These are phyloP conservation scores for Bipolaris oryzae DNA, from an alignment of 2,329 filamentous ascomycete species.

Conservation along the genomic window DNA sequence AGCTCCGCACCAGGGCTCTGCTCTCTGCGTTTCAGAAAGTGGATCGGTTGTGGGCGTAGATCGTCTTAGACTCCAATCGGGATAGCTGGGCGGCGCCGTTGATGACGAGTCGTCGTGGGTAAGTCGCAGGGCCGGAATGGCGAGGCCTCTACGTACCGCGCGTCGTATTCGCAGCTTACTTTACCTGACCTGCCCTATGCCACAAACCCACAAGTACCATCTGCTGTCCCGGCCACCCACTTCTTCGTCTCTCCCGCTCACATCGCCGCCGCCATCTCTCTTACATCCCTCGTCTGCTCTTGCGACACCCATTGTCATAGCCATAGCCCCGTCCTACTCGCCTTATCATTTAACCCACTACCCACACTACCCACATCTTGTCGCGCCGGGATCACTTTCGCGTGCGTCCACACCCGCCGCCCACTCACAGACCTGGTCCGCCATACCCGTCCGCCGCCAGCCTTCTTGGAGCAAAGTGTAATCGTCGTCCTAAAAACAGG, in stretches of 20 bases:
- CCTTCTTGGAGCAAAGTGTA: conserved; percentile 14
- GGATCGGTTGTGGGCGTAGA: conserved; percentile 1
- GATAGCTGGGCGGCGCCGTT: conserved; percentile 6
- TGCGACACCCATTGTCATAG: conserved; percentile 5
- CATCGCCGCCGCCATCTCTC: neutral
- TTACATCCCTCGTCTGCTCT: neutral
- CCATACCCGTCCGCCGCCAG: conserved; percentile 30
- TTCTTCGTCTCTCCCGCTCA: too few relatives aligned
- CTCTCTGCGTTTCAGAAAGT: conserved; percentile 7
- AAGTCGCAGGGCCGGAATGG: neutral
- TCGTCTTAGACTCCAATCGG: conserved; percentile 11
- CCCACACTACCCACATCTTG: conserved; percentile 17
- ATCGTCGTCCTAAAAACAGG: too few relatives aligned
- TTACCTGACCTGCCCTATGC: neutral
- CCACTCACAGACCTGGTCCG: conserved; percentile 23
- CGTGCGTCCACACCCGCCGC: conserved; percentile 16
- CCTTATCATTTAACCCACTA: conserved; percentile 10
- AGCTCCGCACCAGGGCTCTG: neutral
- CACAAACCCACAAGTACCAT: too few relatives aligned
- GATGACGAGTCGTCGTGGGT: conserved; percentile 11
- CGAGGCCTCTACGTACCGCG: conserved; percentile 3
- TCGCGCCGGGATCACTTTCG: conserved; percentile 10
- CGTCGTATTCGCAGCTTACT: conserved; percentile 5
- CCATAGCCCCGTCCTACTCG: conserved; percentile 11
- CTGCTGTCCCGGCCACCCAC: neutral